Base-by-base conservation (phyloP, 2,329 filamentous ascomycete genomes). In the Neofusicoccum ribis region DNA sequence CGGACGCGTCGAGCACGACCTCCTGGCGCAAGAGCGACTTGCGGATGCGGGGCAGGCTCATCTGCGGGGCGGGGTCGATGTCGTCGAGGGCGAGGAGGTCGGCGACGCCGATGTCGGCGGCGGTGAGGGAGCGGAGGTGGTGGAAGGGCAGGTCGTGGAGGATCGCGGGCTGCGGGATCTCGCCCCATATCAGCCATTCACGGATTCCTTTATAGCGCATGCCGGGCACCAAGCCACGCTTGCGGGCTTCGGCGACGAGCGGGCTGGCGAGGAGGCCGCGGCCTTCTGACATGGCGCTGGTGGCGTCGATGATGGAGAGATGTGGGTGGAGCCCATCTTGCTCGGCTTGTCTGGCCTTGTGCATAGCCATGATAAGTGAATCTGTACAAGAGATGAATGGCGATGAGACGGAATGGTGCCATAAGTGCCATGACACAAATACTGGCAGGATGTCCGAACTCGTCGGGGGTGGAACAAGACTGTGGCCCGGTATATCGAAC, bases 321-420 rank as follows among this genome's bases (percentile, higher is more conserved):
- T 62, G 47, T 0, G 59, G 59, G 8, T 41, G 12, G 6, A 50
- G 9, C 20, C 59, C 59, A 11, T 5, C 20, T 3, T 4, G 14
- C 15, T 62, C 59, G 14, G 44, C 44, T 4, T 17, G 34, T 1
- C 44, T 34, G 15, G 59, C 59, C 9, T 62, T 62, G 20, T 50
- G 47, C 2, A 43, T 17, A 0, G 59, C 59, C 44, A 62, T 50
- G 20, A 62, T 47, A 0, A 62, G 14, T 0, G 34, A 41, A 3
- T 62, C 59, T 3, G 59, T 62, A 14, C 46, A 51, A 3, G 59
- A 62, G 7, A 62, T 43, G 5, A 62, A 62, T 1, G 44, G 59
- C 2, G 59, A 62, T 0, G 44, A 46, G 9, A 46, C 2, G 0
- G 17, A 11, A 1, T 62, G 44, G 0, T 62, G 59, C 59, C 59